Evolutionary conservation across 116 monocot genomes (phyloP), one percentile per base, ranked within the genome.

Genomic region (Trichopus zeylanicus): DNA sequence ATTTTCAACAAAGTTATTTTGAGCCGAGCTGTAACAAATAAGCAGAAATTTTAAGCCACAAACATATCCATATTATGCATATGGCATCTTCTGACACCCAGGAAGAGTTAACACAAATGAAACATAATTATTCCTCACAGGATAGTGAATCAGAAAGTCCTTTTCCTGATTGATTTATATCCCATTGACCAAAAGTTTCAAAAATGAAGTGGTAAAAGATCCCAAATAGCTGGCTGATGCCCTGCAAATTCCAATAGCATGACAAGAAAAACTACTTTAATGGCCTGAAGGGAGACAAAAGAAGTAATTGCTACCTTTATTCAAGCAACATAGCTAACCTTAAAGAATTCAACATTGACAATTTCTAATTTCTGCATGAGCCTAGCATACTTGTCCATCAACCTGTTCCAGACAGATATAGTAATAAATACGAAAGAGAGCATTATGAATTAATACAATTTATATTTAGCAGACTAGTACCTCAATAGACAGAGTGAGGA

Each of bases 361-460:
- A 92, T 75, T 73, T 92, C 88, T 67, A 98, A 71, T 73, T 98
- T 98, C 77, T 98, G 98, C 92, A 91, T 98, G 12, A 98, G 82
- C 58, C 98, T 91, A 18, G 88, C 98, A 76, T 98, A 98, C 73
- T 98, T 98, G 72, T 98, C 98, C 98, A 98, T 91, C 69, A 98
- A 78, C 70, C 98, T 98, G 82, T 67, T 53, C 46, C 48, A 76
- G 29, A 34, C 33, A 22, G 48, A 19, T 9, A 52, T 59, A 52
- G 34, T 33, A 46, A 39, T 2, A 47, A 55, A 13, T 4, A 57
- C 7, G n/a, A 46, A 48, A 18, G 15, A 42, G 13, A 33, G 37
- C 11, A 30, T 35, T 66, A 29, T 51, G 26, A 34, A 52, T 11
- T 18, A 22, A 25, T 46, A 22, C 26, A 10, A 55, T 27, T 42